These are phyloP conservation scores for Aureoboletus auriporus DNA, from an alignment of 768 basidiomycete species.

Conservation along the genomic window DNA sequence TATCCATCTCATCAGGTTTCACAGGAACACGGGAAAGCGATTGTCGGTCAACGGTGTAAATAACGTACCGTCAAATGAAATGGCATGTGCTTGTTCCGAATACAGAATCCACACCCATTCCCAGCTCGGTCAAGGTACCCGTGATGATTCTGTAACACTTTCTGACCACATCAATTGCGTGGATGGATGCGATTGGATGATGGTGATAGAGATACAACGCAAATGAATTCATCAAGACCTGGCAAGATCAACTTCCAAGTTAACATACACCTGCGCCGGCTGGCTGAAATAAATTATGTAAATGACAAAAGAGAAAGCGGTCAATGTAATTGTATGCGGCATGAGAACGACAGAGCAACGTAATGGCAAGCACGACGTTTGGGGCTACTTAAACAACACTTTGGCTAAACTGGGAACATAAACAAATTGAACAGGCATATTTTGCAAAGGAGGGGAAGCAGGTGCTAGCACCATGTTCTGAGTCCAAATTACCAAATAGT, in stretches of 20 bases:
- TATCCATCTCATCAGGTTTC: constrained; percentile 3
- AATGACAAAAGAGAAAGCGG: constrained; percentile 11
- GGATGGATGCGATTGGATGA: constrained; percentile 13
- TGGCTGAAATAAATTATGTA: constrained; percentile 18
- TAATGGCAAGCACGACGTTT: constrained; percentile 25
- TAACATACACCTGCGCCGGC: constrained; percentile 10
- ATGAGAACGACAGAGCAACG: constrained; percentile 17
- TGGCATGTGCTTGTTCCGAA: too few species aligned
- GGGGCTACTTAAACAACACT: constrained; percentile 27
- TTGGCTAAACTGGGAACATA: constrained; percentile 18
- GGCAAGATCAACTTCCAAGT: constrained; percentile 38
- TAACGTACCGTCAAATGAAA: constrained; percentile 28
- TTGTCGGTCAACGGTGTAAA: constrained; percentile 85
- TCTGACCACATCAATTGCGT: background rate
- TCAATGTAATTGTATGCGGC: constrained; percentile 12
- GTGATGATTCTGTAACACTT: too few species aligned
- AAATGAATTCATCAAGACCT: constrained; percentile 11
- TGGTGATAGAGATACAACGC: constrained; percentile 5
- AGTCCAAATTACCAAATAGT: constrained; percentile 17
- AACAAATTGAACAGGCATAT: constrained; percentile 18
- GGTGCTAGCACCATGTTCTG: constrained; percentile 24
- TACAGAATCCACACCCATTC: background rate
- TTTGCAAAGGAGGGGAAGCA: constrained; percentile 24
- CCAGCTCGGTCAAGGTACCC: background rate
- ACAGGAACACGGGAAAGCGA: constrained; percentile 79